These are phyloP conservation scores for Penicillium olsonii DNA, from an alignment of 2,329 filamentous ascomycete species.

Conservation along the genomic window DNA sequence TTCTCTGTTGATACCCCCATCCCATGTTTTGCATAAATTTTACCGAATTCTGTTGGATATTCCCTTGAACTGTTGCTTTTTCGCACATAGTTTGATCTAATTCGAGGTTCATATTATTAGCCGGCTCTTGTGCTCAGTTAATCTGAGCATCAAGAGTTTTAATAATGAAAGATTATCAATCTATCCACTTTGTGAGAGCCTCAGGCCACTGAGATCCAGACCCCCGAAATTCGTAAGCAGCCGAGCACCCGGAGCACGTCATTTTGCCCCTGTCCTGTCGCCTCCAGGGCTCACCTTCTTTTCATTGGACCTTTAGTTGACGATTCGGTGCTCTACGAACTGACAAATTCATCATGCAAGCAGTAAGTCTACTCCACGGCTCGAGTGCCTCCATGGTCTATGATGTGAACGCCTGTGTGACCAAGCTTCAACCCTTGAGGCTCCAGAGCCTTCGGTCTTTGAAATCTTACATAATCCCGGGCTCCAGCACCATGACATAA, in stretches of 20 bases:
- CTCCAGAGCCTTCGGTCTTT: slow-evolving; percentile 22
- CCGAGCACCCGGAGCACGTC: slow-evolving; percentile 30
- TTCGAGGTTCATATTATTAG: too few species aligned
- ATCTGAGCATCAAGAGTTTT: not conserved
- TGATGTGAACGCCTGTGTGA: too few species aligned
- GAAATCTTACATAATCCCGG: slow-evolving; percentile 27
- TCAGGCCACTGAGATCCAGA: slow-evolving; percentile 19
- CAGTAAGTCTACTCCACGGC: slow-evolving; percentile 25
- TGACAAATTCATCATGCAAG: slow-evolving; percentile 20
- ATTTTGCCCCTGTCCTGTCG: slow-evolving; percentile 23
- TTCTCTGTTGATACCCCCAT: slow-evolving; percentile 29
- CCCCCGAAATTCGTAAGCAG: slow-evolving; percentile 35
- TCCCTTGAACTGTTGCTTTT: not conserved
- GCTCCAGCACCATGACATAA: slow-evolving; percentile 37
- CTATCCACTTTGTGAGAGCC: not conserved
- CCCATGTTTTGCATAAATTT: slow-evolving; percentile 23
- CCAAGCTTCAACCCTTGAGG: not conserved
- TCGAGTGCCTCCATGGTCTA: too few species aligned
- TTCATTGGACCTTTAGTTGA: slow-evolving; percentile 17
- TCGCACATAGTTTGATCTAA: not conserved
- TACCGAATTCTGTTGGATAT: slow-evolving; percentile 8
- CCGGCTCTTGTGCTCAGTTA: too few species aligned
- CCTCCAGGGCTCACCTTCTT: slow-evolving; percentile 21
- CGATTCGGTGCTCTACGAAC: not conserved
- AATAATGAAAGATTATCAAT: not conserved